These are phyloP conservation scores for Solanum clarkiae DNA, from an alignment of 257 asterid species.

Conservation along the genomic window DNA sequence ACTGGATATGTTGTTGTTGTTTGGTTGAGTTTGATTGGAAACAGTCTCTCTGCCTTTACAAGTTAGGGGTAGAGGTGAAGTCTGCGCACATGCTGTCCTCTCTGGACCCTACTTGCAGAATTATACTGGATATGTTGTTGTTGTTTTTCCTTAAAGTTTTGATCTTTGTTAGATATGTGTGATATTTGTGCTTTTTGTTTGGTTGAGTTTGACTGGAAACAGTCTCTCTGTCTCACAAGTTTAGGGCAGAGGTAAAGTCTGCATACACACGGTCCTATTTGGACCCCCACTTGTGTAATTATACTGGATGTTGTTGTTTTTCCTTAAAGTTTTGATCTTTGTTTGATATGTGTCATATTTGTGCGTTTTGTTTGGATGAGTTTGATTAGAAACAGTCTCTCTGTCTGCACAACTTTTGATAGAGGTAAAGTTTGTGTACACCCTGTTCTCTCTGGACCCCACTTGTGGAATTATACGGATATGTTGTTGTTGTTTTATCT, in stretches of 20 bases:
- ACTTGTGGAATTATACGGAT: too few species aligned
- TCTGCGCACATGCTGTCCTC: too few species aligned
- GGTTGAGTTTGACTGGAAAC: not conserved
- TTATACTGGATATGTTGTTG: too few species aligned
- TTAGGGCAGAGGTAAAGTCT: accelerated
- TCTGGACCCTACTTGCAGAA: too few species aligned
- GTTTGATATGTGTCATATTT: not conserved
- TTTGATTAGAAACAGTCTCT: too few species aligned
- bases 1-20: not conserved
- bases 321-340: not conserved
- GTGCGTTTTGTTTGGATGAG: not conserved
- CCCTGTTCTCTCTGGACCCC: too few species aligned
- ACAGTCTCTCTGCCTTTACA: too few species aligned
- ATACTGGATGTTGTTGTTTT: not conserved
- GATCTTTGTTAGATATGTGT: not conserved
- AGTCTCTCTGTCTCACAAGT: not conserved
- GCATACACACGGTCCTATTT: not conserved
- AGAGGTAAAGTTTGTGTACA: too few species aligned
- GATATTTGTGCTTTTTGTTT: not conserved
- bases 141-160: not conserved
- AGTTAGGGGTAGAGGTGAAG: too few species aligned
- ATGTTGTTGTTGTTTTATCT: not conserved
- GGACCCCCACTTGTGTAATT: too few species aligned
- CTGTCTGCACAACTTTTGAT: not conserved
- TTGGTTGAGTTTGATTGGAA: too few species aligned